A percentile compares a stretch with the other conserved stretches of the same genome.
These are phyloP conservation scores for Areca catechu DNA, from an alignment of 176 grass and related monocot genomes.

Conservation along the genomic window DNA sequence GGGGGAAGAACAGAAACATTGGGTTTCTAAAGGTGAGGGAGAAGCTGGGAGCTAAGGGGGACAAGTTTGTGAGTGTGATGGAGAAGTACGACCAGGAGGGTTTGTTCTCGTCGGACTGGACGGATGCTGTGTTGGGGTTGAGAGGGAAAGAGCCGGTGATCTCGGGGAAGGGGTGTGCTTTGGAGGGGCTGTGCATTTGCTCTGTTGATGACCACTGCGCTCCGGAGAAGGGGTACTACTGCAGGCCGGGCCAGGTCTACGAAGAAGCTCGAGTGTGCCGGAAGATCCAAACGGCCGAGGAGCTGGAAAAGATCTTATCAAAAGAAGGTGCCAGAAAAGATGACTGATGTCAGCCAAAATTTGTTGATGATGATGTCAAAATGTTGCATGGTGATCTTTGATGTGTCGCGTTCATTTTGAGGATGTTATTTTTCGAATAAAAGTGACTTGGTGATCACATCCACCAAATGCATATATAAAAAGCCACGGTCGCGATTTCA, in stretches of 20 bases:
- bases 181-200: slow-evolving; percentile 54
- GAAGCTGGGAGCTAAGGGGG: slow-evolving; percentile 13
- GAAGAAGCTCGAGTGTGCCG: slow-evolving; percentile 41
- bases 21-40: slow-evolving; percentile 24
- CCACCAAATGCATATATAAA: too few species aligned
- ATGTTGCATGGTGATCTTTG: too few species aligned
- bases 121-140: slow-evolving; percentile 50
- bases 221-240: slow-evolving; percentile 31
- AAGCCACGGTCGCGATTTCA: too few species aligned
- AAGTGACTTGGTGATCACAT: too few species aligned
- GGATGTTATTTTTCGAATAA: too few species aligned
- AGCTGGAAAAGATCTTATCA: too few species aligned
- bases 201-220: slow-evolving; percentile 33
- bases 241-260: slow-evolving; percentile 35
- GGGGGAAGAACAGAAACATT: slow-evolving; percentile 61
- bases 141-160: slow-evolving; percentile 15
- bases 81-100: slow-evolving; percentile 32
- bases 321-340: too few species aligned
- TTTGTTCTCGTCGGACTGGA: slow-evolving; percentile 70
- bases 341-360: too few species aligned
- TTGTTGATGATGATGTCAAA: too few species aligned
- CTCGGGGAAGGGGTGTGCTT: slow-evolving; percentile 34
- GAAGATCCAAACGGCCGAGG: not conserved
- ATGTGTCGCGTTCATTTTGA: too few species aligned
- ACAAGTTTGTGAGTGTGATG: slow-evolving; percentile 35